Conservation (phyloP, 352 stramenopile genomes). For the Pythium dissotocum region DNA sequence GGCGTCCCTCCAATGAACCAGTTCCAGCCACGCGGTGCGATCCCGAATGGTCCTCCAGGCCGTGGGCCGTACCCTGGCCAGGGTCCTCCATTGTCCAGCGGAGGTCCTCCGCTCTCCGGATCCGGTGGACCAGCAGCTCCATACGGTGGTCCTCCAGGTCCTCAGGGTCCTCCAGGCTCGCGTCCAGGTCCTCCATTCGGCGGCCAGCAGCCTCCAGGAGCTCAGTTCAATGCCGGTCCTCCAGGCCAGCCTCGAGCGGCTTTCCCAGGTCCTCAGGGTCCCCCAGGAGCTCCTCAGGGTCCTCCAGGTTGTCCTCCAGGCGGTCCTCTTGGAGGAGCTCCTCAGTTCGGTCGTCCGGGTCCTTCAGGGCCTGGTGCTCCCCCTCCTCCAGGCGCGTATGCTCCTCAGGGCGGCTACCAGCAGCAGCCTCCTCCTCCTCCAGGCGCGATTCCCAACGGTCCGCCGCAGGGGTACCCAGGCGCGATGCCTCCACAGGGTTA, state of each 20-base stretch:
- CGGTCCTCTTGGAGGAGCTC: slow-evolving; percentile 7
- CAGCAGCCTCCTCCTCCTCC: slow-evolving; percentile 17
- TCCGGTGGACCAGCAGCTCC: slow-evolving; percentile 19
- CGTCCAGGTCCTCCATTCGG: slow-evolving; percentile 26
- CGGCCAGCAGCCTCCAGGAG: slow-evolving; percentile 24
- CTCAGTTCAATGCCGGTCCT: slow-evolving; percentile 9
- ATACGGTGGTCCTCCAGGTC: slow-evolving; percentile 21
- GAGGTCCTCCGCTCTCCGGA: slow-evolving; percentile 8
- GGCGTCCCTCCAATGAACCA: slow-evolving; percentile 42
- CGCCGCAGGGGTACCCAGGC: slow-evolving; percentile 4
- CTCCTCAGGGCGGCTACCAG: slow-evolving; percentile 9
- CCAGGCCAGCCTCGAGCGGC: slow-evolving; percentile 14
- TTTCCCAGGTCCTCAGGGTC: slow-evolving; percentile 19
- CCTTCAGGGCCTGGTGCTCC: slow-evolving; percentile 12
- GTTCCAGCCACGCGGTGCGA: slow-evolving; percentile 36
- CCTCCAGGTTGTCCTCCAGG: neutral
- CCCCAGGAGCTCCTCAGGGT: slow-evolving; percentile 5
- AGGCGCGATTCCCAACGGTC: slow-evolving; percentile 19
- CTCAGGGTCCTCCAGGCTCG: slow-evolving; percentile 23
- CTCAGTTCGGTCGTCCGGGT: slow-evolving; percentile 16
- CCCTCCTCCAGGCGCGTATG: slow-evolving; percentile 4
- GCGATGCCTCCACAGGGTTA: slow-evolving; percentile 4
- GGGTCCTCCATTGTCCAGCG: slow-evolving; percentile 15
- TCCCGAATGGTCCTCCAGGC: slow-evolving; percentile 23
- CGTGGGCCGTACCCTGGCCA: slow-evolving; percentile 30